Evolutionary conservation across 129 eudicot species (phyloP).

Genomic region (Ambrosia artemisiifolia): DNA sequence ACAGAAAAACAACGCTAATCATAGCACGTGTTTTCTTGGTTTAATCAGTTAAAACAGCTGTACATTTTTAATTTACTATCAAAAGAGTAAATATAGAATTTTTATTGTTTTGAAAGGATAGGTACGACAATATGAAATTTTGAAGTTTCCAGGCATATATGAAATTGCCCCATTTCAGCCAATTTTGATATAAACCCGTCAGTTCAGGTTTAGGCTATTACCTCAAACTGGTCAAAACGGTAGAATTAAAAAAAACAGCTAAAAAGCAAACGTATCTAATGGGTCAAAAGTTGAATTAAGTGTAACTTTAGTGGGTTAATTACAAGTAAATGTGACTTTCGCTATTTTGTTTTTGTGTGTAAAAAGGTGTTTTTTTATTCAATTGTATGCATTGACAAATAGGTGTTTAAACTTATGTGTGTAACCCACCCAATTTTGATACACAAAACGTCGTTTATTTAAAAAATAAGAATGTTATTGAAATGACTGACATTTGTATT

Average conservation of each 20-base stretch:
- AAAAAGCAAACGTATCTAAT: not conserved
- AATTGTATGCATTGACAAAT: not conserved
- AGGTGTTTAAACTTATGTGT: too few relatives aligned
- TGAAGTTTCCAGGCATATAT: not conserved
- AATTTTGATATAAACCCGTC: not conserved
- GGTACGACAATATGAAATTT: not conserved
- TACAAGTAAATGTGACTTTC: not conserved
- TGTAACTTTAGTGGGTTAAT: not conserved
- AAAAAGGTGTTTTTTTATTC: not conserved
- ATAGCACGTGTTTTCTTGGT: not conserved
- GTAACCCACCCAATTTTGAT: too few relatives aligned
- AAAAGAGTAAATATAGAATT: not conserved
- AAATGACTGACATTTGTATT: not conserved
- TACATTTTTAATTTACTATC: not conserved
- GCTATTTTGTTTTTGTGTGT: not conserved
- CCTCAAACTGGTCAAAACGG: conserved; percentile 5
- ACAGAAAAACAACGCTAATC: not conserved
- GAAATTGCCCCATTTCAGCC: not conserved
- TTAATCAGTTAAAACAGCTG: not conserved
- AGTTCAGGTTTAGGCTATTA: not conserved
- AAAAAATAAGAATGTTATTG: not conserved
- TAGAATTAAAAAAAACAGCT: not conserved
- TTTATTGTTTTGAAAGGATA: not conserved
- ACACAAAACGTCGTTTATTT: not conserved
- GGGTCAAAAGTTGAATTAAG: not conserved